Conservation (phyloP, 139 green algal species). For the Yamagishiella unicocca region DNA sequence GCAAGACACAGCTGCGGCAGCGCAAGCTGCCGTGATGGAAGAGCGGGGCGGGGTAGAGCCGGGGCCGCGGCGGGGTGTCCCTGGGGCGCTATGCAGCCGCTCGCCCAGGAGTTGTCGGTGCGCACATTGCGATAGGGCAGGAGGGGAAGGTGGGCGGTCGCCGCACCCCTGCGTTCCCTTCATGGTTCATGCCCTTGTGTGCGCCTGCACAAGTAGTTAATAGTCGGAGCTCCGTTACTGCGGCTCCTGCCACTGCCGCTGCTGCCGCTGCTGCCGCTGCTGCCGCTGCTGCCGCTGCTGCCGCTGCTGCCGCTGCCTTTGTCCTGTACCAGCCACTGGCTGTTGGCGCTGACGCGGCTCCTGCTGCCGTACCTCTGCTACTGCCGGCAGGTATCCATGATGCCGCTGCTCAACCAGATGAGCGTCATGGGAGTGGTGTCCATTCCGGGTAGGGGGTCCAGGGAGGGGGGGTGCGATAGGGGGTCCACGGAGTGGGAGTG, state of each 20-base stretch:
- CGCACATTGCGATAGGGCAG: too few relatives aligned
- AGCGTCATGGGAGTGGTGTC: constrained; percentile 83
- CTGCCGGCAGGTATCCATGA: constrained; percentile 74
- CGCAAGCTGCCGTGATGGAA: too few relatives aligned
- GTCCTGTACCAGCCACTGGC: not conserved
- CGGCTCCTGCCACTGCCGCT: not conserved
- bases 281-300: not conserved
- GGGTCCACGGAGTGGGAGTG: not conserved
- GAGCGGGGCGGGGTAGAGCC: too few relatives aligned
- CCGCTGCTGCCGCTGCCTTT: not conserved
- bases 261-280: not conserved
- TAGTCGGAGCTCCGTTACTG: too few relatives aligned
- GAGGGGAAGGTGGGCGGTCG: too few relatives aligned
- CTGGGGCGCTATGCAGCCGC: too few relatives aligned
- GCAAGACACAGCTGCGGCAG: not conserved
- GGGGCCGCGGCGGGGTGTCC: too few relatives aligned
- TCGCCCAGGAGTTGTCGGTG: too few relatives aligned
- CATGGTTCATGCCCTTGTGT: too few relatives aligned
- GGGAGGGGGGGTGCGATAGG: not conserved
- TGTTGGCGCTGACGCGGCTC: not conserved
- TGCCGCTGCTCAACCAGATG: constrained; percentile 88
- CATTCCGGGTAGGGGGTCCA: constrained; percentile 21
- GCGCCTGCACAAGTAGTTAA: too few relatives aligned
- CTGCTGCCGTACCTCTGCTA: not conserved
- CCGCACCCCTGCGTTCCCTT: too few relatives aligned